Evolutionary conservation across 331 rosid species (phyloP).

Genomic region (Telfairia occidentalis): DNA sequence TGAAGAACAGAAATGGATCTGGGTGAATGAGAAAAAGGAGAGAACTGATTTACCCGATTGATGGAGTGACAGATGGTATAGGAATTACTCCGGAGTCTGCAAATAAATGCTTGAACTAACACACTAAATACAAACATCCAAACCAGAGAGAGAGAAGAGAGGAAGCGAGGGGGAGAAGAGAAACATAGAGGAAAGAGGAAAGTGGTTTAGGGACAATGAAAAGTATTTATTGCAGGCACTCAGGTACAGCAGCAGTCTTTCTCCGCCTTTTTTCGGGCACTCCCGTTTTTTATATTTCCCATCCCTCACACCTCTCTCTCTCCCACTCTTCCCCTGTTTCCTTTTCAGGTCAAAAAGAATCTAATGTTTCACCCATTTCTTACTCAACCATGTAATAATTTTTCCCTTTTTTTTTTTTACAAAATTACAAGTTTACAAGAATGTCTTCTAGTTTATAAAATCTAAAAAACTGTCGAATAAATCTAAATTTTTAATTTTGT

Average conservation of each 20-base stretch:
- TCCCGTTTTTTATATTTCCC: slow-evolving; percentile 8
- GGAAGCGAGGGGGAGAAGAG: neutral
- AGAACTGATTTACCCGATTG: neutral
- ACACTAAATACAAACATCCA: slow-evolving; percentile 13
- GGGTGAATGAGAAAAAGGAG: neutral
- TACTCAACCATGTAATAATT: neutral
- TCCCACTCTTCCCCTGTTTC: neutral
- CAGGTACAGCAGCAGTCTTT: neutral
- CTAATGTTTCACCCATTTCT: neutral
- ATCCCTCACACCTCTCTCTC: neutral
- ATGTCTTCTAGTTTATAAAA: no score
- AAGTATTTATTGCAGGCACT: slow-evolving; percentile 14
- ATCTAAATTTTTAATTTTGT: no score
- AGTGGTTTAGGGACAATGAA: slow-evolving; percentile 8
- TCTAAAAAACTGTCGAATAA: no score
- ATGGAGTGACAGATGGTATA: neutral
- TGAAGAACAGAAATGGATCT: neutral
- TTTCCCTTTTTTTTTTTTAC: no score
- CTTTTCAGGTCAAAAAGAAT: neutral
- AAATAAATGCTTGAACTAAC: slow-evolving; percentile 15
- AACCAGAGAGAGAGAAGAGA: neutral
- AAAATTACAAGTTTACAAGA: no score
- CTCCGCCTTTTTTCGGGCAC: slow-evolving; percentile 2
- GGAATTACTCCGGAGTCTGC: neutral
- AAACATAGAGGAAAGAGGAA: slow-evolving; percentile 8